Base-by-base conservation (phyloP, 1,284 basidiomycete genomes). In the Ustilago lituana region DNA sequence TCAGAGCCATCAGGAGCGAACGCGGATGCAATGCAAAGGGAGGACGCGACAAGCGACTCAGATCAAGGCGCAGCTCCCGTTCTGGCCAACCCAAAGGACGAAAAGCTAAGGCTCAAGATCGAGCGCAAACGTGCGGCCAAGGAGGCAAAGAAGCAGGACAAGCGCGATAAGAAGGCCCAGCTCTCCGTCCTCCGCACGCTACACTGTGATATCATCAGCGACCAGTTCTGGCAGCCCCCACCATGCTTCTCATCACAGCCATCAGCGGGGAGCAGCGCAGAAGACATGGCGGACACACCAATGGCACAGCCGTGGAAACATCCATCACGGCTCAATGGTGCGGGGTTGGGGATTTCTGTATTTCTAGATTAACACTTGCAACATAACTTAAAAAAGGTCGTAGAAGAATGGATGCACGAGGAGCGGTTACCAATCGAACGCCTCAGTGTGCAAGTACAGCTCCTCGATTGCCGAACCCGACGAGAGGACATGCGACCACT, bases 161-260 rank as follows among this genome's bases (percentile, higher is more conserved):
- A 65, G 43, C 35, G 23, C 14, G 53, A 60, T 3, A 69, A 52
- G 41, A 73, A 69, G 24, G 48, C 39, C 2, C 29, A 49, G 37
- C 31, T 55, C 4, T 44, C 66, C 17, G 57, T 65, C 3, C 58
- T 82, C n/a, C 48, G 75, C 11, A 80, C 79, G 2, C 52, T 82
- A 14, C 80, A 82, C 33, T 77, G 80, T 36, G 79, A 82, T 35
- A 74, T 82, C 26, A 82, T 82, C 8, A 65, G 75, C 14, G 70
- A 76, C 8, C 49, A 53, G 1, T 82, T 82, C 38, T 82, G 80
- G 80, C 22, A 17, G 3, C 46, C 55, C 14, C 12, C 31, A 3
- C 26, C 37, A 4, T 5, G 14, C 27, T 32, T 35, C 10, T 15
- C 40, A n/a, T 23, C 32, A 15, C 38, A 14, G 11, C 14, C 51